phyloP scores from a whole-genome alignment of 768 basidiomycete species.

The Lactifluus pinguis region DNA sequence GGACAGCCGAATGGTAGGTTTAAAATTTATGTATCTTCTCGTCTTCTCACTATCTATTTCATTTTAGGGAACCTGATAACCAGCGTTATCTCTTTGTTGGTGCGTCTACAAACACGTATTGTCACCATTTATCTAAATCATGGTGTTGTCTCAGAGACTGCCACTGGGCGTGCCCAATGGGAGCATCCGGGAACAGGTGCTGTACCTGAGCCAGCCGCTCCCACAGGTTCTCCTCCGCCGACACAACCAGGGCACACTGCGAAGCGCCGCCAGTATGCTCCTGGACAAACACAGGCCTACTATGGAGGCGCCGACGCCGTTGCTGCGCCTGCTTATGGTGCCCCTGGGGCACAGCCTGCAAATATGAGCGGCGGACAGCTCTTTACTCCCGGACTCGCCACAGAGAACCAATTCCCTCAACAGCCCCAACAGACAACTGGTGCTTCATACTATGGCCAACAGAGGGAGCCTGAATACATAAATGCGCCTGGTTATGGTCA shows the following conservation, averaged over 20 bases:
- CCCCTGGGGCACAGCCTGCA: constrained; percentile 32
- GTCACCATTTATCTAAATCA: constrained; percentile 3
- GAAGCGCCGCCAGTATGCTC: constrained; percentile 89
- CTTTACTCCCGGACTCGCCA: constrained; percentile 78
- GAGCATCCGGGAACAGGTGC: constrained; percentile 50
- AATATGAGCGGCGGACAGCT: constrained; percentile 46
- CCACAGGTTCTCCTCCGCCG: constrained; percentile 37
- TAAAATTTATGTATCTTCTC: background rate
- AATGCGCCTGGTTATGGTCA: constrained; percentile 38
- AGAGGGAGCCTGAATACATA: constrained; percentile 33
- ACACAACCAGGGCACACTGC: constrained; percentile 30
- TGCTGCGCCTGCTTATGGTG: constrained; percentile 36
- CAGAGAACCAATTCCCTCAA: constrained; percentile 59
- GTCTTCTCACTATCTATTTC: constrained; percentile 16
- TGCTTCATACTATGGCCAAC: constrained; percentile 42
- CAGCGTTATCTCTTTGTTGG: constrained; percentile 87
- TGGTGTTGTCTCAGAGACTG: constrained; percentile 49
- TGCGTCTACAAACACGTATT: constrained; percentile 31
- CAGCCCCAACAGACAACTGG: constrained; percentile 43
- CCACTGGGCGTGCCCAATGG: constrained; percentile 83
- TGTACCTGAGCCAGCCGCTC: constrained; percentile 31
- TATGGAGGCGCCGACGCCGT: constrained; percentile 45
- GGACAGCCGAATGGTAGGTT: constrained; percentile 85
- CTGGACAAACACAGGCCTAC: constrained; percentile 88
- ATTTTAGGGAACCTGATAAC: constrained; percentile 62